Conservation (phyloP, 108 stramenopile genomes). For the Stephanodiscus triporus region DNA sequence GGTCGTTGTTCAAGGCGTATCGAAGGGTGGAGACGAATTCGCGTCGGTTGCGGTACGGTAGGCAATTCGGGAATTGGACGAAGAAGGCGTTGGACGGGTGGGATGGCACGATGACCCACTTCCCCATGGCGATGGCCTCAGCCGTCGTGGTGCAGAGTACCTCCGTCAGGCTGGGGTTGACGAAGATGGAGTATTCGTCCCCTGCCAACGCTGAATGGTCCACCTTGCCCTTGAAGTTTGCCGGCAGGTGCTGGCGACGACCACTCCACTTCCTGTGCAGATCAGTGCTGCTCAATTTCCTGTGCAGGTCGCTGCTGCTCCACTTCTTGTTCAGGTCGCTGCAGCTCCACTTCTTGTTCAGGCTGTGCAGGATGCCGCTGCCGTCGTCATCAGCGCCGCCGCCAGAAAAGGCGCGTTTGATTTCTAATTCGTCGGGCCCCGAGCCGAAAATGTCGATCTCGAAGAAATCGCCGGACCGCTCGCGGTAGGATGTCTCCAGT, state of each 20-base stretch:
- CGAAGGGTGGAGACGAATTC: slow-evolving; percentile 61
- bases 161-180: slow-evolving; percentile 80
- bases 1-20: slow-evolving; percentile 63
- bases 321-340: slow-evolving; percentile 1
- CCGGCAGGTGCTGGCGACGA: slow-evolving; percentile 57
- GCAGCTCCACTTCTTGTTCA: slow-evolving; percentile 10
- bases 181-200: slow-evolving; percentile 70
- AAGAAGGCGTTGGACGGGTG: slow-evolving; percentile 84
- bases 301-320: slow-evolving; percentile 10
- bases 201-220: slow-evolving; percentile 63
- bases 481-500: slow-evolving; percentile 52
- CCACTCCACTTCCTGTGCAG: slow-evolving; percentile 1
- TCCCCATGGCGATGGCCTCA: slow-evolving; percentile 88
- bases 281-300: slow-evolving; percentile 1
- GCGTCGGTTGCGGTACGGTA: slow-evolving; percentile 51
- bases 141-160: slow-evolving; percentile 89
- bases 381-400: slow-evolving; percentile 13
- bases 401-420: slow-evolving; percentile 58
- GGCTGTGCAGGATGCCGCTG: slow-evolving; percentile 19
- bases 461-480: slow-evolving; percentile 66
- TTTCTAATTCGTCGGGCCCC: slow-evolving; percentile 73
- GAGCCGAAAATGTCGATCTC: slow-evolving; percentile 71
- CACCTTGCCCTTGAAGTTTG: slow-evolving; percentile 59
- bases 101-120: slow-evolving; percentile 74
- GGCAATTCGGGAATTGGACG: slow-evolving; percentile 75